phyloP scores from a whole-genome alignment of 2,329 filamentous ascomycete species.

The Alternaria sp. region DNA sequence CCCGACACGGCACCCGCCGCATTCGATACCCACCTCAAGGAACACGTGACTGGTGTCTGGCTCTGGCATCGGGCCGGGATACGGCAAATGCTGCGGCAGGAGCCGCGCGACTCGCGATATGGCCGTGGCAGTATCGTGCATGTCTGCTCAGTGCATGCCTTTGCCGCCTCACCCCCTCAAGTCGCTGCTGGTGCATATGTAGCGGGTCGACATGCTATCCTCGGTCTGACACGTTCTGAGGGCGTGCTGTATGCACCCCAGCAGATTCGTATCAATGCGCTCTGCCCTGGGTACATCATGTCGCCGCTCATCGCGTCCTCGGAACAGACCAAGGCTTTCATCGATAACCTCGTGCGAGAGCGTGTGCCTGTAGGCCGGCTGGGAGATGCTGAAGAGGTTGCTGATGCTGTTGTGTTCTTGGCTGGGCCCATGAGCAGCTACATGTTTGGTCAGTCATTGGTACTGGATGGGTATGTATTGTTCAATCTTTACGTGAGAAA shows the following conservation, averaged over 20 bases:
- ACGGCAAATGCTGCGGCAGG: constrained; percentile 55
- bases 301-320: constrained; percentile 42
- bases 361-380: constrained; percentile 11
- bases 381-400: constrained; percentile 15
- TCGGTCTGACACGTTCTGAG: constrained; percentile 59
- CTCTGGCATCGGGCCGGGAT: constrained; percentile 61
- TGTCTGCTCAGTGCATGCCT: constrained; percentile 56
- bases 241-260: constrained; percentile 57
- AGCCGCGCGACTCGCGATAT: constrained; percentile 24
- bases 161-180: constrained; percentile 43
- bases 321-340: constrained; percentile 9
- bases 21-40: constrained; percentile 56
- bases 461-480: constrained; percentile 15
- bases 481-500: neutral
- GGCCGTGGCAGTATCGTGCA: constrained; percentile 60
- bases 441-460: constrained; percentile 15
- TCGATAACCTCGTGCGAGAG: constrained; percentile 12
- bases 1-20: constrained; percentile 54
- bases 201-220: constrained; percentile 58
- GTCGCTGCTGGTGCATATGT: constrained; percentile 52
- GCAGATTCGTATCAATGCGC: constrained; percentile 63
- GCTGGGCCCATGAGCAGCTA: constrained; percentile 16
- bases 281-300: constrained; percentile 58
- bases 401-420: constrained; percentile 13
- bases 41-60: constrained; percentile 62